Evolutionary conservation across 495 filamentous ascomycete species (phyloP), one percentile per base, ranked within the genome.

Genomic region (Hypomontagnella monticulosa): DNA sequence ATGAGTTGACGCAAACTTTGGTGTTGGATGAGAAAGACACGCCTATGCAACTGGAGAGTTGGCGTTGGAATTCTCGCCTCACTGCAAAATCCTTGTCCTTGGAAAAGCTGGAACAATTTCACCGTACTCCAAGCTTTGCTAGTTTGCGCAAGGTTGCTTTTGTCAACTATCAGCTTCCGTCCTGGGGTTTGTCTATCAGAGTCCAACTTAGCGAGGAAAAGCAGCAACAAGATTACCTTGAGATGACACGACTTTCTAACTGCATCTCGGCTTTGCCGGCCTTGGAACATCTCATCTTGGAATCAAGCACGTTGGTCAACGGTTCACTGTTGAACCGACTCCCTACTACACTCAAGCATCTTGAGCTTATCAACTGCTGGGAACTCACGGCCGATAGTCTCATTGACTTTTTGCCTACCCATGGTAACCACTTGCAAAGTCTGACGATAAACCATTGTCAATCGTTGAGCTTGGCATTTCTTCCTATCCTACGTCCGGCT

Each of bases 51-150:
- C 83, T 96, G 27, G 80, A 77, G 30, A 86, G 82, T 52, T 97
- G 91, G 90, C 87, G 86, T 32, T 96, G 93, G 92, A 93, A 90
- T 66, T 75, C 84, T 33, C 83, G 87, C n/a, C 79, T 90, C 43
- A 80, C 84, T 61, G 80, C 84, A 7, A 75, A 79, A 1, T 72
- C 72, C n/a, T 63, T 78, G 27, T 71, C 84, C 37, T 70, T 89
- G 9, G 72, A 77, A 0, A 73, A 80, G 4, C 54, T 81, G 19
- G 54, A 50, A 10, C 36, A 32, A 9, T 83, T 93, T 12, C 91
- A 96, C 66, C 46, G 71, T n/a, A 77, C 75, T n/a, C 75, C 81
- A 4, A 67, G 83, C 0, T 96, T 96, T 63, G 73, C 79, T 34
- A 72, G 72, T 9, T 69, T 96, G 7, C 78, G 77, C 50, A 85